phyloP scores from a whole-genome alignment of 768 basidiomycete genomes.

The Pholiota conissans region DNA sequence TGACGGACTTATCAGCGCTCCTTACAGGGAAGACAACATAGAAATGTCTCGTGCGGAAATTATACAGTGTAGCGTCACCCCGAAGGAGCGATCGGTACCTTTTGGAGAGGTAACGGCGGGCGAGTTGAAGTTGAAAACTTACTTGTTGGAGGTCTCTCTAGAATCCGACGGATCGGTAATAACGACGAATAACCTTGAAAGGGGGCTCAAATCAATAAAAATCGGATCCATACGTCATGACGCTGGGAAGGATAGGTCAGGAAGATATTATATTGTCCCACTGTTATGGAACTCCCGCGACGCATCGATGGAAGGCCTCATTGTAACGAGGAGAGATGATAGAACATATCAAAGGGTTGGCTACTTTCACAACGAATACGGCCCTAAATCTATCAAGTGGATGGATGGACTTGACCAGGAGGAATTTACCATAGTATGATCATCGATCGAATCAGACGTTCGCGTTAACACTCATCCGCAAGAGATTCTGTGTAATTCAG shows the following conservation, averaged over 20 bases:
- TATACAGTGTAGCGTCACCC: constrained; percentile 3
- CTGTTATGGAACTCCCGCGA: neutral
- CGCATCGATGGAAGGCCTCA: neutral
- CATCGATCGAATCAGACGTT: too few species aligned
- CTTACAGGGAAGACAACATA: constrained; percentile 2
- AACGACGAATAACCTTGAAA: neutral
- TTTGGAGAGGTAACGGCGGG: constrained; percentile 4
- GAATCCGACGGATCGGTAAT: neutral
- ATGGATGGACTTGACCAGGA: neutral
- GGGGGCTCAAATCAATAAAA: neutral
- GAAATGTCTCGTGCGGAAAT: neutral
- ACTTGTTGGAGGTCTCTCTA: neutral
- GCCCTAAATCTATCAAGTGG: neutral
- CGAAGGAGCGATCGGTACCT: neutral
- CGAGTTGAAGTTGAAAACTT: neutral
- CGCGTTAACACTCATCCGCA: too few species aligned
- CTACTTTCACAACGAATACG: neutral
- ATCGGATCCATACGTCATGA: neutral
- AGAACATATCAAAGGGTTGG: neutral
- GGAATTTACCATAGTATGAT: neutral
- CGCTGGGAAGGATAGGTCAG: neutral
- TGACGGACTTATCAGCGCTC: neutral
- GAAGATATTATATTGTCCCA: neutral
- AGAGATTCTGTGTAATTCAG: too few species aligned
- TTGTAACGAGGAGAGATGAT: neutral